Conservation (phyloP, 139 green algal genomes). For the Pedinophyceae sp. region DNA sequence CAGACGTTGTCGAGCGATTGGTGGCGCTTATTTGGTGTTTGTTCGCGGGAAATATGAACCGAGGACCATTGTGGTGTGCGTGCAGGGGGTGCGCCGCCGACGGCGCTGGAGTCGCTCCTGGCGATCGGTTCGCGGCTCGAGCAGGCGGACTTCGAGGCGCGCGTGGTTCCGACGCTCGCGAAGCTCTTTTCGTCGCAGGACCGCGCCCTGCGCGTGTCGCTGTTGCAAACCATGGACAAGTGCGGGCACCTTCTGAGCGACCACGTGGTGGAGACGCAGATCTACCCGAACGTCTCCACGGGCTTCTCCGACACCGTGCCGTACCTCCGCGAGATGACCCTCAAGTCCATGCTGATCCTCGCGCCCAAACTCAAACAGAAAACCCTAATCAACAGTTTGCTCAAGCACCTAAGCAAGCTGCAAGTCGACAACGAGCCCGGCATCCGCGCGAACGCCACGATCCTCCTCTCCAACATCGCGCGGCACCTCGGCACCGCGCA, state of each 20-base stretch:
- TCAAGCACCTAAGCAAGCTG: constrained; percentile 92
- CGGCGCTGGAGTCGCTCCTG: constrained; percentile 61
- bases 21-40: too few relatives aligned
- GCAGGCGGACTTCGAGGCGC: constrained; percentile 50
- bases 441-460: constrained; percentile 96
- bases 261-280: constrained; percentile 61
- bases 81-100: constrained; percentile 63
- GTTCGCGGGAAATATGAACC: too few relatives aligned
- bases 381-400: constrained; percentile 63
- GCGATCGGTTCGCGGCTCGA: constrained; percentile 45
- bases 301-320: constrained; percentile 81
- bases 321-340: constrained; percentile 89
- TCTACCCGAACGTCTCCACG: constrained; percentile 50
- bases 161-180: constrained; percentile 67
- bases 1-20: too few relatives aligned
- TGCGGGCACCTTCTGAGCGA: constrained; percentile 3
- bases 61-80: too few relatives aligned
- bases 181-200: constrained; percentile 65
- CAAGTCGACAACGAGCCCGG: constrained; percentile 88
- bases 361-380: constrained; percentile 77
- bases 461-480: constrained; percentile 89
- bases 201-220: constrained; percentile 9
- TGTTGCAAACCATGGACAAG: constrained; percentile 9
- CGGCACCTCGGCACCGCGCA: constrained; percentile 56
- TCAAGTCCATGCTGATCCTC: constrained; percentile 77